Base-by-base conservation (phyloP, 441 rosid genomes). In the Adansonia gregorii region DNA sequence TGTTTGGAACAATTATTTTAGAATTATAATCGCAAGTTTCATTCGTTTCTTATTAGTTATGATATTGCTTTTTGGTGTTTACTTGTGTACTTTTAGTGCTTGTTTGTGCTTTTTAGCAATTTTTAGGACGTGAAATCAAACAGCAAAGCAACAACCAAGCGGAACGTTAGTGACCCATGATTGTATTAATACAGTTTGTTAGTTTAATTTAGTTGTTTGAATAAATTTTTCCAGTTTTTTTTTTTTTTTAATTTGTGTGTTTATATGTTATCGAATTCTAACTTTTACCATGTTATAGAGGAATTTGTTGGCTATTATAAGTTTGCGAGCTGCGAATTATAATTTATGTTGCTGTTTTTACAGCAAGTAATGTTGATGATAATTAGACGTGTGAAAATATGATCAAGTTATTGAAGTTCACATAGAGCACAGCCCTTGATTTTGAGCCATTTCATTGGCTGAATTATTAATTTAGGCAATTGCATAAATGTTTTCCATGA, bases 401-500 rank as follows among this genome's bases (percentile, higher is more conserved):
- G 52, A 19, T 20, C 52, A 17, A 45, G 54, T 46, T 67, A 24
- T 49, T 24, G 43, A 69, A 69, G 59, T 24, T 49, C 5, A 8
- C 10, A 14, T 51, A 31, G 48, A 69, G 12, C 20, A 19, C 12
- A 7, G 43, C 59, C 39, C 19, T 68, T 48, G 72, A 20, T 46
- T 35, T 15, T 8, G n/a, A 67, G 35, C 35, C 35, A 10, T 67
- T 35, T 67, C 55, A 20, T 43, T 19, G 9, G 17, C 31, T 48
- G 56, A 68, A 20, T 67, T 20, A 46, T 68, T 20, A 46, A 49
- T 67, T 69, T 69, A 5, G 73, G 48, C 20, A 69, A 51, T 51
- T 49, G 15, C n/a, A 48, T 15, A 19, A 67, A 17, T 48, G 10
- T 12, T 48, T 69, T 49, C 9, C 20, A 1, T 49, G 27, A 12